Evolutionary conservation across 2,329 filamentous ascomycete species (phyloP).

Genomic region (Aspergillus sp.): DNA sequence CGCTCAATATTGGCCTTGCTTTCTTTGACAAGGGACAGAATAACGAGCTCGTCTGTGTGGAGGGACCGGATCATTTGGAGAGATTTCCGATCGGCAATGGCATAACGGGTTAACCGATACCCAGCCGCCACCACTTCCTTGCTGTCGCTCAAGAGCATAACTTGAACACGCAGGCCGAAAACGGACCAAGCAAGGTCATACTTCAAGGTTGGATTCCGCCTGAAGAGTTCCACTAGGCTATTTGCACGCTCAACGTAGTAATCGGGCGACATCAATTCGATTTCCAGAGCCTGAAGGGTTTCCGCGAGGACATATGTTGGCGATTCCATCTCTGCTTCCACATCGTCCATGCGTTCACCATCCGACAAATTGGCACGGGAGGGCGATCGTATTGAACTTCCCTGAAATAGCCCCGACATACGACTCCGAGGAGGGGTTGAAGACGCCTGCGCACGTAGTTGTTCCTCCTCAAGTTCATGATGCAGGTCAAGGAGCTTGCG

Average conservation of each 20-base stretch:
- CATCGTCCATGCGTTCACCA: conserved; percentile 50
- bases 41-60: conserved; percentile 90
- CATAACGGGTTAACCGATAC: conserved; percentile 89
- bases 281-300: conserved; percentile 83
- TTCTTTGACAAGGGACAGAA: conserved; percentile 90
- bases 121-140: conserved; percentile 93
- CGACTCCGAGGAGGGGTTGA: conserved; percentile 51
- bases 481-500: conserved; percentile 63
- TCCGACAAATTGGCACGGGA: conserved; percentile 39
- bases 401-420: conserved; percentile 58
- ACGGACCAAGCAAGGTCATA: conserved; percentile 96
- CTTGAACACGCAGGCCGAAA: conserved; percentile 89
- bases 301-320: conserved; percentile 90
- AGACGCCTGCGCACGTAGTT: conserved; percentile 57
- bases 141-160: conserved; percentile 93
- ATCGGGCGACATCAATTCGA: conserved; percentile 82
- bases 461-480: conserved; percentile 59
- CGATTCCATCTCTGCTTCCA: conserved; percentile 71
- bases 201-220: conserved; percentile 86
- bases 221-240: conserved; percentile 92
- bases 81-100: conserved; percentile 87
- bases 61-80: conserved; percentile 82
- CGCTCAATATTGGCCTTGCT: conserved; percentile 95
- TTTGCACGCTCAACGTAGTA: conserved; percentile 95
- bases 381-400: conserved; percentile 55